Percentiles rank a stretch among this genome's conserved stretches.
phyloP scores from a whole-genome alignment of 345 rosid genomes.

The Populus deltoides region DNA sequence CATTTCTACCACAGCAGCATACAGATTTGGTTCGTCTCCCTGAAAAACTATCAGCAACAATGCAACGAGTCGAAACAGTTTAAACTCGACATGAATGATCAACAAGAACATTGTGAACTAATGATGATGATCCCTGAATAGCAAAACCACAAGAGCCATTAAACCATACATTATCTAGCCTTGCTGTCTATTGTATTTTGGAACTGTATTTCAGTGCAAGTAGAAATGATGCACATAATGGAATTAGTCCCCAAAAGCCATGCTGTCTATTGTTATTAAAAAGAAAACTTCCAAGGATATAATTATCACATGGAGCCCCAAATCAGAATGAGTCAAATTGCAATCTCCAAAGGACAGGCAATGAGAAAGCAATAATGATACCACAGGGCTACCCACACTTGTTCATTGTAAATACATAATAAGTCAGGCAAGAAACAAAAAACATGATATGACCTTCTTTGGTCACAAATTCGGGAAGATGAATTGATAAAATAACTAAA shows the following conservation, averaged over 20 bases:
- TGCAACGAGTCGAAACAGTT: background rate
- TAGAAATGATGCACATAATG: constrained; percentile 4
- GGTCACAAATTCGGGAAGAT: background rate
- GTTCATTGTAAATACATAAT: background rate
- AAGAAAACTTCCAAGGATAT: constrained; percentile 9
- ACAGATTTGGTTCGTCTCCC: background rate
- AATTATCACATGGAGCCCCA: constrained; percentile 19
- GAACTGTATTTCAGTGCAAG: background rate
- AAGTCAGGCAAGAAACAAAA: background rate
- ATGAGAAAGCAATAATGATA: background rate
- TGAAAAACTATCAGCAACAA: background rate
- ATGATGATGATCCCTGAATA: background rate
- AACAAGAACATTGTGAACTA: background rate
- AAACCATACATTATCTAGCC: background rate
- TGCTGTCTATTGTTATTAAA: constrained; percentile 5
- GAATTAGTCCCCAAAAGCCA: background rate
- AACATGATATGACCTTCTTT: background rate
- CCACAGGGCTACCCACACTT: constrained; percentile 1
- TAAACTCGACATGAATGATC: background rate
- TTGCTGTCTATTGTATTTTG: background rate
- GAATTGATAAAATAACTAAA: background rate
- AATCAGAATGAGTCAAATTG: background rate
- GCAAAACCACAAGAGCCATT: background rate
- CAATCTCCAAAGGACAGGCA: constrained; percentile 12
- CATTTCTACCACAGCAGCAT: background rate